A percentile compares a stretch with the other conserved stretches of the same genome.
phyloP scores from a whole-genome alignment of 2,329 filamentous ascomycete species.

The Trematosphaeria pertusa region DNA sequence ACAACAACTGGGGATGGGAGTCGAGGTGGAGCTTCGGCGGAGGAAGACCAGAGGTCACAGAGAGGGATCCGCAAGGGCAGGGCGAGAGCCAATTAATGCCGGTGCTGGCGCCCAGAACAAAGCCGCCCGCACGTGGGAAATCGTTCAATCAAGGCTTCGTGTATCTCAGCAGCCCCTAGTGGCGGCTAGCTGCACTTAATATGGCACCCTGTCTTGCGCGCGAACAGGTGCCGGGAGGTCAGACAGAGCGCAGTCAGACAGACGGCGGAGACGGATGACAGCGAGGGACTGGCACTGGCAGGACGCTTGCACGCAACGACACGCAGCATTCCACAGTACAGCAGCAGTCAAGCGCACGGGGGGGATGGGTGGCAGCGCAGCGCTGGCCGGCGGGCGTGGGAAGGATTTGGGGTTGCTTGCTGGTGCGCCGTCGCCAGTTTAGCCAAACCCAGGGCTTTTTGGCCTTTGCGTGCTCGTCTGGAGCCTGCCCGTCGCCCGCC shows the following conservation, averaged over 20 bases:
- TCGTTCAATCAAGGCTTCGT: conserved; percentile 49
- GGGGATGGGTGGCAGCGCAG: conserved; percentile 9
- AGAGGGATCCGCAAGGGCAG: conserved; percentile 29
- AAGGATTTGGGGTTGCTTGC: conserved; percentile 18
- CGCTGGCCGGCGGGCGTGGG: conserved; percentile 3
- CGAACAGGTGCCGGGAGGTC: conserved; percentile 16
- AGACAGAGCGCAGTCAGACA: conserved; percentile 13
- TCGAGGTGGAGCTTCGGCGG: conserved; percentile 27
- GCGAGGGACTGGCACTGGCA: conserved; percentile 4
- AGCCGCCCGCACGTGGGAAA: conserved; percentile 46
- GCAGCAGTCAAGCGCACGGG: too few species aligned
- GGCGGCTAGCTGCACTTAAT: conserved; percentile 46
- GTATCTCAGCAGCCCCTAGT: conserved; percentile 45
- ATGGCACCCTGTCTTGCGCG: conserved; percentile 24
- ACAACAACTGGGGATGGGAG: conserved; percentile 31
- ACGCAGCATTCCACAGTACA: too few species aligned
- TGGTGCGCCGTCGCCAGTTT: conserved; percentile 22
- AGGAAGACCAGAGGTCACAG: conserved; percentile 27
- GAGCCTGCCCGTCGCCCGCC: conserved; percentile 9
- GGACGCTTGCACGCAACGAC: conserved; percentile 2
- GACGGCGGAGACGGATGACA: conserved; percentile 16
- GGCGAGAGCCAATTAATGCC: conserved; percentile 38
- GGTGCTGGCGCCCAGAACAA: conserved; percentile 31
- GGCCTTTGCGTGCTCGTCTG: conserved; percentile 10
- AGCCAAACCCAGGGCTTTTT: conserved; percentile 21